These are phyloP conservation scores for Mycena rebaudengoi DNA, from an alignment of 768 basidiomycete species.

Conservation along the genomic window DNA sequence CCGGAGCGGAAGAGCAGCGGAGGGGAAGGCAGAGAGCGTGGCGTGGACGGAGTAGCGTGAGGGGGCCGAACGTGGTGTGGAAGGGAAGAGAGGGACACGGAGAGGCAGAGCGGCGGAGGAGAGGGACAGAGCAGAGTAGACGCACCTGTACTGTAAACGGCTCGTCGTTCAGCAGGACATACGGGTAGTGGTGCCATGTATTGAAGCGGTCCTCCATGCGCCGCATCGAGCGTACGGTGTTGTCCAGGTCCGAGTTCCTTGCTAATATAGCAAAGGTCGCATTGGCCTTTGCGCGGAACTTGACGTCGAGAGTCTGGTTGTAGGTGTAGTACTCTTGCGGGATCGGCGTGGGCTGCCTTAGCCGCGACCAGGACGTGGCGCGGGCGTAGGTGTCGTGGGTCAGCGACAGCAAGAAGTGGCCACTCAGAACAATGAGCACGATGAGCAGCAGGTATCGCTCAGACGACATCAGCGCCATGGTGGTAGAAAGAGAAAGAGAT, in stretches of 20 bases:
- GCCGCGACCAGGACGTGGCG: conserved; percentile 50
- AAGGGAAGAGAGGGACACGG: too few species aligned
- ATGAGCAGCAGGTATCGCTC: conserved; percentile 14
- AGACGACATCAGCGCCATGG: background rate
- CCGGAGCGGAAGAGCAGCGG: too few species aligned
- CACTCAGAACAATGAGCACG: conserved; percentile 22
- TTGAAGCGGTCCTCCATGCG: conserved; percentile 89
- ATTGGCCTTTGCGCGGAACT: conserved; percentile 41
- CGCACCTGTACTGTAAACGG: conserved; percentile 78
- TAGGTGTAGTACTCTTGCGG: conserved; percentile 31
- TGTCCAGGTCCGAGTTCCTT: conserved; percentile 70
- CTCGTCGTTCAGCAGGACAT: conserved; percentile 87
- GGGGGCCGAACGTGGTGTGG: too few species aligned
- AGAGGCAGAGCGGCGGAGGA: too few species aligned
- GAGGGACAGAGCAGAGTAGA: too few species aligned
- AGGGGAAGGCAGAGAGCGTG: too few species aligned
- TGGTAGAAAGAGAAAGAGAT: too few species aligned
- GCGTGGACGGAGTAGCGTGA: too few species aligned
- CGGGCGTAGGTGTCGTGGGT: conserved; percentile 60
- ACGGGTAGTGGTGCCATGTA: conserved; percentile 78
- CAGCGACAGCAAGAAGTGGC: conserved; percentile 59
- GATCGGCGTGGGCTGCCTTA: background rate
- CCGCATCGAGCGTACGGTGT: conserved; percentile 71
- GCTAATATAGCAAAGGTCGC: conserved; percentile 63
- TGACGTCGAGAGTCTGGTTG: conserved; percentile 41